Conservation (phyloP, 345 rosid genomes). For the Melastoma malabathricum region DNA sequence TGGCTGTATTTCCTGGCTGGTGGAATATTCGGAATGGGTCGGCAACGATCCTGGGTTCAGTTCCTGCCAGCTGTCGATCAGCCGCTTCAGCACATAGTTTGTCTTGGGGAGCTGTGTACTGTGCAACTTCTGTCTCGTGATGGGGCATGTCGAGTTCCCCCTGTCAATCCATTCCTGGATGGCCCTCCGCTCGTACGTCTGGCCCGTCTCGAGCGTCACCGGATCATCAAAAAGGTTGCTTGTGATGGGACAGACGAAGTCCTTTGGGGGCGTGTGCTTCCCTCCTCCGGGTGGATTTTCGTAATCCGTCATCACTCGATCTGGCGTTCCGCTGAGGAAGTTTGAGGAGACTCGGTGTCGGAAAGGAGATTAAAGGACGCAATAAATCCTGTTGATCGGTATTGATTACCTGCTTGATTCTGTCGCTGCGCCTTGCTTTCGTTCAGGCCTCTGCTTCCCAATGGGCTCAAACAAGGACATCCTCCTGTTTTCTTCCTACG, state of each 20-base stretch:
- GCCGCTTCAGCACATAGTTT: conserved; percentile 59
- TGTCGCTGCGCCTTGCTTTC: conserved; percentile 19
- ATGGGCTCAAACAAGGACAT: conserved; percentile 20
- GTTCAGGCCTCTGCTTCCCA: conserved; percentile 14
- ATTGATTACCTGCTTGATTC: conserved; percentile 27
- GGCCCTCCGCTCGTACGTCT: conserved; percentile 61
- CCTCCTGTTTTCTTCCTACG: conserved; percentile 28
- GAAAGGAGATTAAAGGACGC: background rate
- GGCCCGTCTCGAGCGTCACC: conserved; percentile 68
- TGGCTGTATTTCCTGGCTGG: conserved; percentile 7
- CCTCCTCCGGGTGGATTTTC: conserved; percentile 24
- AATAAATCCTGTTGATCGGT: conserved; percentile 1
- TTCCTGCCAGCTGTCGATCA: conserved; percentile 50
- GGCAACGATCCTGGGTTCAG: conserved; percentile 19
- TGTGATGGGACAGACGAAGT: conserved; percentile 64
- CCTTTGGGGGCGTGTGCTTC: conserved; percentile 40
- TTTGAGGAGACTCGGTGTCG: background rate
- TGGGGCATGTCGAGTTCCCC: conserved; percentile 59
- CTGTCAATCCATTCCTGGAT: conserved; percentile 57
- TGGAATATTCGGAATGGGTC: conserved; percentile 10
- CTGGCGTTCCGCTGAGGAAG: conserved; percentile 14
- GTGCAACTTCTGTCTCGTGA: conserved; percentile 47
- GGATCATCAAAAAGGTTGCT: conserved; percentile 47
- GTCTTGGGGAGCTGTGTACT: conserved; percentile 46
- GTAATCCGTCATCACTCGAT: conserved; percentile 28